Evolutionary conservation across 805 yeast species (phyloP), one percentile per base, ranked within the genome.

Genomic region (Nakazawaea populi): DNA sequence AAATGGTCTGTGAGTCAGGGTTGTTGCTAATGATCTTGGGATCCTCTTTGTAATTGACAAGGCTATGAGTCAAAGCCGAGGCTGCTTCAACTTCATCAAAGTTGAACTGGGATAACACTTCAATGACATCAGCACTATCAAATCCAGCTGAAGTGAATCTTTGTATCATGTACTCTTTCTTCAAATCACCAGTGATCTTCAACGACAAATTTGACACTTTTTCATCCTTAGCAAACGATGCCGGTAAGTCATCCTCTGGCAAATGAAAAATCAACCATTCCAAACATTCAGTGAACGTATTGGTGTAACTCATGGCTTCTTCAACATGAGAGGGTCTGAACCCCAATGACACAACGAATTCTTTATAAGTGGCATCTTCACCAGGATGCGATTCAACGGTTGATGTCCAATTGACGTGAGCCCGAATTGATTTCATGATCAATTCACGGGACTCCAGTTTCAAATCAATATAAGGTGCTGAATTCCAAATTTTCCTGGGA

Each of bases 221-320:
- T 27, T 75, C 74, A 40, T 79, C 68, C 54, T 83, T 81, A 14
- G 76, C 73, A 59, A 87, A 87, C 44, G 73, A 70, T 0, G 68
- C 57, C 0, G 99, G 99, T 34, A 92, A 70, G 60, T 92, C 99
- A 61, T 91, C 98, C 55, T 94, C 97, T 0, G 98, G 98, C 3
- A 92, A 79, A 60, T 92, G 94, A 56, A 91, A 83, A 9, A 92
- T 67, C 18, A 92, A 74, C 92, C 94, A 87, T 54, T 84, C 88
- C 42, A 87, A 65, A 0, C 85, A 74, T 28, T 76, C 80, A 1
- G 76, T 72, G 50, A 80, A 73, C 1, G 75, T 58, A 4, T 61
- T 55, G 0, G 83, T 71, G 60, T 87, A 87, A 30, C 71, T 67
- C 44, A 88, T 67, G 0, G 97, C 82, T 60, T 92, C 98, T 1